phyloP scores from a whole-genome alignment of 495 filamentous ascomycete species.

The Gamarada debralockiae region DNA sequence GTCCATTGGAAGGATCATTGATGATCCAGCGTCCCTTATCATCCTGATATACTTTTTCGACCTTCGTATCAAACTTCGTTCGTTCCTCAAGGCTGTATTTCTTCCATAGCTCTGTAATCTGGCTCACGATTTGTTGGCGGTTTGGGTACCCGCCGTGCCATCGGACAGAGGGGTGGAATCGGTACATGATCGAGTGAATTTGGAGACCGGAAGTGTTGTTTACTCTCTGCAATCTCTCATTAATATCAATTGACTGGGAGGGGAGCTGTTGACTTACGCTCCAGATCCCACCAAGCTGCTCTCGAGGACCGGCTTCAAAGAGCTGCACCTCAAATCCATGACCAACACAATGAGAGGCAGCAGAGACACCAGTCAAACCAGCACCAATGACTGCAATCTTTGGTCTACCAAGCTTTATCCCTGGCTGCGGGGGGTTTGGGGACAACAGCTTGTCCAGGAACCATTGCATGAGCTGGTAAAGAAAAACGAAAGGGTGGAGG shows the following conservation, averaged over 20 bases:
- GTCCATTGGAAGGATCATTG: constrained; percentile 63
- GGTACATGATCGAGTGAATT: constrained; percentile 83
- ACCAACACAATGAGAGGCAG: constrained; percentile 79
- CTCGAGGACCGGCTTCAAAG: constrained; percentile 64
- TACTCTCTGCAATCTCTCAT: constrained; percentile 49
- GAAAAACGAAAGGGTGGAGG: constrained; percentile 47
- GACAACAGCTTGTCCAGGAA: constrained; percentile 63
- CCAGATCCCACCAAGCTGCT: constrained; percentile 79
- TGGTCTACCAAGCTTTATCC: constrained; percentile 48
- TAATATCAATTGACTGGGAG: constrained; percentile 3
- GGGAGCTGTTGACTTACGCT: constrained; percentile 47
- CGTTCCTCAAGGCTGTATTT: constrained; percentile 65
- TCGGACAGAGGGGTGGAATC: constrained; percentile 76
- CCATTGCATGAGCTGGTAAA: constrained; percentile 66
- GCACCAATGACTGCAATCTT: constrained; percentile 80
- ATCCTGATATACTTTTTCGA: constrained; percentile 65
- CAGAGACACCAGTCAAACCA: constrained; percentile 76
- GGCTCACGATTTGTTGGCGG: constrained; percentile 64
- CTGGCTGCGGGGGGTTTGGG: constrained; percentile 60
- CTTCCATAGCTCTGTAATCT: constrained; percentile 71
- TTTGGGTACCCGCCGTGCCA: constrained; percentile 74
- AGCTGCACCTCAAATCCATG: constrained; percentile 82
- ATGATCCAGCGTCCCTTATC: constrained; percentile 73
- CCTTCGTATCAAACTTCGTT: constrained; percentile 66
- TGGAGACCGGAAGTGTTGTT: constrained; percentile 81